Evolutionary conservation across 2,329 filamentous ascomycete genomes (phyloP).

Genomic region (Tolypocladium pustulatum): DNA sequence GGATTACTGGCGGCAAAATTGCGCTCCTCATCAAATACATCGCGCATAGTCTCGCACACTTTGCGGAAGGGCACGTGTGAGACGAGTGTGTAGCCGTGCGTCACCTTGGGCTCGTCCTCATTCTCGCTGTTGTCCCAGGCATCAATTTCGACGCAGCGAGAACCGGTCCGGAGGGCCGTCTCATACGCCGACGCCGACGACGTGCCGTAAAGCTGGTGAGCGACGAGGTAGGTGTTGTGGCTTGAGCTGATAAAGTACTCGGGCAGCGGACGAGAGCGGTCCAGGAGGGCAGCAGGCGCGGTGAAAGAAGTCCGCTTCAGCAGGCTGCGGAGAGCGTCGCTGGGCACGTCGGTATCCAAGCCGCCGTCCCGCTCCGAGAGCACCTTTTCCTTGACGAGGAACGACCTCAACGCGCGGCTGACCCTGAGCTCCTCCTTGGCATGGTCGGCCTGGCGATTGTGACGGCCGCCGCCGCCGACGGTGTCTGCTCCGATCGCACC

Average conservation of each 20-base stretch:
- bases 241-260: constrained; percentile 65
- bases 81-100: constrained; percentile 58
- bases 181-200: constrained; percentile 55
- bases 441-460: constrained; percentile 34
- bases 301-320: constrained; percentile 46
- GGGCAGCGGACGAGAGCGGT: constrained; percentile 49
- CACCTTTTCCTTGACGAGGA: constrained; percentile 41
- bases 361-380: constrained; percentile 37
- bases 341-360: constrained; percentile 28
- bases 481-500: constrained; percentile 24
- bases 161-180: constrained; percentile 49
- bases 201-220: constrained; percentile 56
- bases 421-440: constrained; percentile 45
- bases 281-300: constrained; percentile 43
- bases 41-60: constrained; percentile 55
- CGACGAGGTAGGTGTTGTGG: constrained; percentile 63
- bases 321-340: constrained; percentile 35
- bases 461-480: constrained; percentile 51
- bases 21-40: constrained; percentile 49
- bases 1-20: constrained; percentile 24
- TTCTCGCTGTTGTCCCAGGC: constrained; percentile 58
- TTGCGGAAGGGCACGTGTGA: constrained; percentile 53
- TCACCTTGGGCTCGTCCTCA: constrained; percentile 56
- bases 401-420: constrained; percentile 45
- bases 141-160: constrained; percentile 63